phyloP scores from a whole-genome alignment of 1,284 basidiomycete species.

The Cystobasidium slooffiae region DNA sequence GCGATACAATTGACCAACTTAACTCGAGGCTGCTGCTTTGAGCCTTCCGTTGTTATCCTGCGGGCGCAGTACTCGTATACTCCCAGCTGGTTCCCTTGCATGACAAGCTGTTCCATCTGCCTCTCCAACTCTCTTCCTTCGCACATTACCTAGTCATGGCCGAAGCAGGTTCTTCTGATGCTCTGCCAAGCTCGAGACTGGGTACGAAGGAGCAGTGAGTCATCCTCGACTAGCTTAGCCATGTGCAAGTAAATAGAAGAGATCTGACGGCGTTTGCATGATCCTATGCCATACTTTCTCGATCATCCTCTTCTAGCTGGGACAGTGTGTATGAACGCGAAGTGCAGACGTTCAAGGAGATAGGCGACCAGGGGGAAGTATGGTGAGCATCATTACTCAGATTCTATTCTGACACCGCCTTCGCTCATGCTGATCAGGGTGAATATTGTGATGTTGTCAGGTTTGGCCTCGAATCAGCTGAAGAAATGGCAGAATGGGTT shows the following conservation, averaged over 20 bases:
- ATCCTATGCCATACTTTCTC: slow-evolving; percentile 3
- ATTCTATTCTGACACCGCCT: background rate
- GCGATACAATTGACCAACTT: too few species aligned
- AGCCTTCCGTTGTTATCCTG: too few species aligned
- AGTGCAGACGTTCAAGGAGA: slow-evolving; percentile 74
- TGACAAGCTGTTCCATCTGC: background rate
- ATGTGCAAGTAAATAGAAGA: background rate
- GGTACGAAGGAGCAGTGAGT: slow-evolving; percentile 42
- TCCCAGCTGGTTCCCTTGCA: background rate
- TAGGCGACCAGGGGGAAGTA: slow-evolving; percentile 84
- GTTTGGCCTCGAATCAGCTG: slow-evolving; percentile 80
- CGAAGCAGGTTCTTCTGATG: slow-evolving; percentile 3
- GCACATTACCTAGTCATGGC: background rate
- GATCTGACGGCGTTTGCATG: background rate
- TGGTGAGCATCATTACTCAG: slow-evolving; percentile 64
- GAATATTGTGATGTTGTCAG: slow-evolving; percentile 57
- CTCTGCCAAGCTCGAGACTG: slow-evolving; percentile 32
- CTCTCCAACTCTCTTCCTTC: background rate
- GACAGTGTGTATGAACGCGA: slow-evolving; percentile 59
- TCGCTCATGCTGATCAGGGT: background rate
- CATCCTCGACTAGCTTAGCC: background rate
- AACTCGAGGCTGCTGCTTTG: too few species aligned
- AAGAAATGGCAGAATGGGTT: slow-evolving; percentile 69
- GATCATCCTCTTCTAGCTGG: slow-evolving; percentile 32
- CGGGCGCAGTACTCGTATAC: too few species aligned